Conservation (phyloP, 2,329 filamentous ascomycete genomes). For the Phialemonium atrogriseum region DNA sequence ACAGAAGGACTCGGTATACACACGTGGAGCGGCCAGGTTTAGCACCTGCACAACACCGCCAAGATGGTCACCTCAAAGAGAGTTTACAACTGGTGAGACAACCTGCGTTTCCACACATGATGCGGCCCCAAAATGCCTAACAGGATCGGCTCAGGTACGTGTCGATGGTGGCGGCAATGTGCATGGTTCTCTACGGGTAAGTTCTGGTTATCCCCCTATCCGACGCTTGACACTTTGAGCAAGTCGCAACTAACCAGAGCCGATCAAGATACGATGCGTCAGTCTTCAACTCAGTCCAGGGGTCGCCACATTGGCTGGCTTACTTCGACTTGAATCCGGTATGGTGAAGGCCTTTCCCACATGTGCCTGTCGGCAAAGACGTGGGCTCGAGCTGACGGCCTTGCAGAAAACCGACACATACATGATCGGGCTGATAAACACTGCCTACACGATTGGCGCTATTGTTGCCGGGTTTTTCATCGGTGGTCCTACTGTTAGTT, state of each 20-base stretch:
- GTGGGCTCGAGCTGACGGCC: too few species aligned
- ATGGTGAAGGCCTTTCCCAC: too few species aligned
- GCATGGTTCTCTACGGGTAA: constrained; percentile 68
- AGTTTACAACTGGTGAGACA: constrained; percentile 17
- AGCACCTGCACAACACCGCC: constrained; percentile 6
- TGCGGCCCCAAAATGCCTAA: not conserved
- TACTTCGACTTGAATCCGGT: constrained; percentile 47
- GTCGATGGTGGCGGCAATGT: constrained; percentile 61
- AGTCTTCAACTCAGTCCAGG: constrained; percentile 65
- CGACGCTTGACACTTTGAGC: too few species aligned
- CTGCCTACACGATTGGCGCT: constrained; percentile 62
- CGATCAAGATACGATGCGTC: constrained; percentile 72
- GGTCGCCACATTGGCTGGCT: constrained; percentile 55
- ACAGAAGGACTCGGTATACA: not conserved
- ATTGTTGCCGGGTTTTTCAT: constrained; percentile 64
- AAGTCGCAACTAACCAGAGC: too few species aligned
- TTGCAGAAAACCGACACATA: constrained; percentile 30
- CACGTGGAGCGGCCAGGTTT: not conserved
- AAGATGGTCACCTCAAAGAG: constrained; percentile 17
- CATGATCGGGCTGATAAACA: constrained; percentile 49
- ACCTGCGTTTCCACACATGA: not conserved
- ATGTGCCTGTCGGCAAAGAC: too few species aligned
- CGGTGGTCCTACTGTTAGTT: constrained; percentile 47
- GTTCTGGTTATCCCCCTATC: too few species aligned
- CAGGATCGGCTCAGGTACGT: constrained; percentile 62